Evolutionary conservation across 192 early-diverging fungal genomes (phyloP), one percentile per base, ranked within the genome.

Genomic region (Coemansia umbellata): DNA sequence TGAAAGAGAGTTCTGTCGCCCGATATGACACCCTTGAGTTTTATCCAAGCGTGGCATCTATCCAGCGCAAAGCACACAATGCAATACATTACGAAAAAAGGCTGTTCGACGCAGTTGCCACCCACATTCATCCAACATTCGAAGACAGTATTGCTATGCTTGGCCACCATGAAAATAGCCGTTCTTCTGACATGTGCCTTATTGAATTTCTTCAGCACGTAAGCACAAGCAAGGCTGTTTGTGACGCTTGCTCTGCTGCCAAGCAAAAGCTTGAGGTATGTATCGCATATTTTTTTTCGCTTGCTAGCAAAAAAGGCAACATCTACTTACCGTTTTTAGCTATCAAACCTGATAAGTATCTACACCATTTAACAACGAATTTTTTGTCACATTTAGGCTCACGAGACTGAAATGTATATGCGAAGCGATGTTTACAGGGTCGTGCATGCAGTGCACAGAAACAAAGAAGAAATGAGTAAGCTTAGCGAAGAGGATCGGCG

Each of bases 231-330:
- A 80, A 78, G 42, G 69, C 52, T 23, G 77, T 85, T 0, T 74
- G 86, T 22, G 81, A 82, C 11, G 86, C 86, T 14, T 69, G 81
- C 7, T 71, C 72, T 13, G 77, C 74, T 7, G 84, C 80, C 0
- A 78, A 81, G 45, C 67, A 78, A 39, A 45, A 60, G 8, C 59
- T 78, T 8, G 39, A 55, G 30, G 53, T 55, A 55, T 35, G 53
- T 33, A 23, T n/a, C n/a, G n/a, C 5, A 19, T 1, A 9, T 2
- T 28, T 5, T 45, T 15, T 45, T 42, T 15, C 24, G 13, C 1
- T 22, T 42, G 21, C 24, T 4, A 11, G 40, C 40, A 22, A 8
- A 21, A 42, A 4, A 13, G 3, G 9, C 4, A 26, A n/a, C n/a
- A n/a, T n/a, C n/a, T n/a, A n/a, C n/a, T n/a, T n/a, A n/a, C n/a